phyloP scores from a whole-genome alignment of 768 basidiomycete genomes.

The Suillus americanus region DNA sequence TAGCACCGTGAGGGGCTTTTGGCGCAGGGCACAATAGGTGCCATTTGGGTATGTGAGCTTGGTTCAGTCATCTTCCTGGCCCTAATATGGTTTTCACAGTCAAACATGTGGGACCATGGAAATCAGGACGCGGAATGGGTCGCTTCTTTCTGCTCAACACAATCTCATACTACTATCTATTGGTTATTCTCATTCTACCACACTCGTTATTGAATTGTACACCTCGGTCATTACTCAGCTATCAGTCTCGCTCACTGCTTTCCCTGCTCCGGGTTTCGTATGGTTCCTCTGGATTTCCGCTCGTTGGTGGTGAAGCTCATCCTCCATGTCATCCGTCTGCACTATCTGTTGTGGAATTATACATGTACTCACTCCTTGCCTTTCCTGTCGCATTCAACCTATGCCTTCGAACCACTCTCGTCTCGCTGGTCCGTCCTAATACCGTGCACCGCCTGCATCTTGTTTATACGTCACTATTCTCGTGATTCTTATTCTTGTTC shows the following conservation, averaged over 20 bases:
- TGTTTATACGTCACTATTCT: slow-evolving; percentile 5
- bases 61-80: background rate
- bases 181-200: slow-evolving; percentile 9
- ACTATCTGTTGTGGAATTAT: slow-evolving; percentile 31
- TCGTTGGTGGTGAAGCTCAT: slow-evolving; percentile 6
- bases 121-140: background rate
- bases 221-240: slow-evolving; percentile 1
- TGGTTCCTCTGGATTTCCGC: slow-evolving; percentile 17
- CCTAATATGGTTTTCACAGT: background rate
- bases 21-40: slow-evolving; percentile 25
- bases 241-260: slow-evolving; percentile 13
- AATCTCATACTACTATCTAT: slow-evolving; percentile 4
- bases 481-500: background rate
- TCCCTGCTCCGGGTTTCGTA: slow-evolving; percentile 5
- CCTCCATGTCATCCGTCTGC: slow-evolving; percentile 15
- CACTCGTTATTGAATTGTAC: slow-evolving; percentile 2
- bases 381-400: background rate
- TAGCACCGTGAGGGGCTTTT: slow-evolving; percentile 31
- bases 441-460: background rate
- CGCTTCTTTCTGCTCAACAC: background rate
- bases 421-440: slow-evolving; percentile 1
- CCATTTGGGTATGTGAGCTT: slow-evolving; percentile 9
- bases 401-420: background rate
- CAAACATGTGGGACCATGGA: slow-evolving; percentile 1
- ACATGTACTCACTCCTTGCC: slow-evolving; percentile 26